Percentiles rank a stretch among this genome's conserved stretches.
Evolutionary conservation across 2,329 filamentous ascomycete species (phyloP).

Genomic region (Fusarium sp.): DNA sequence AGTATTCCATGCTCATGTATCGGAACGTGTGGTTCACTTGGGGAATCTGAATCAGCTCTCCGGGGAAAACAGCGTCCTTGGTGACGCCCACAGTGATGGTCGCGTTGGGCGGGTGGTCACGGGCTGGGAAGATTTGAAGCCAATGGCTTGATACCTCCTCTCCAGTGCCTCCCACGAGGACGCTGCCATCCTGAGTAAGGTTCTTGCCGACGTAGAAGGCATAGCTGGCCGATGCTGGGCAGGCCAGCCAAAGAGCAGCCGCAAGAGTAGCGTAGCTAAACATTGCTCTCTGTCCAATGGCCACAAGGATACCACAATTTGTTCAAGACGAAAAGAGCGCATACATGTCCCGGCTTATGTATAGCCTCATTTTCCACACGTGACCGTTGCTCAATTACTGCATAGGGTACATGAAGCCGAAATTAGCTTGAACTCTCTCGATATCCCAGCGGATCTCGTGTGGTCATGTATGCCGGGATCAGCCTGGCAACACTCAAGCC

Average conservation of each 20-base stretch:
- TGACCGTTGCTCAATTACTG: constrained; percentile 33
- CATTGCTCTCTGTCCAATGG: constrained; percentile 3
- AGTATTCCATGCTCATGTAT: constrained; percentile 41
- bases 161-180: constrained; percentile 57
- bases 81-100: constrained; percentile 48
- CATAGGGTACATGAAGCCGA: background rate
- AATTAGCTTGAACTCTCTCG: background rate
- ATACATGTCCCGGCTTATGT: constrained; percentile 2
- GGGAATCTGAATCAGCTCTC: constrained; percentile 37
- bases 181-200: constrained; percentile 53
- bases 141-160: constrained; percentile 59
- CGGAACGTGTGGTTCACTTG: constrained; percentile 39
- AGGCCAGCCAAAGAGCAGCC: constrained; percentile 23
- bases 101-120: constrained; percentile 51
- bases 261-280: constrained; percentile 12
- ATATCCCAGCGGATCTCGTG: too few species aligned
- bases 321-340: constrained; percentile 5
- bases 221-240: constrained; percentile 49
- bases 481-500: too few species aligned
- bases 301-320: background rate
- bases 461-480: too few species aligned
- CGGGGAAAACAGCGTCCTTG: constrained; percentile 30
- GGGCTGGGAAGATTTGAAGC: constrained; percentile 56
- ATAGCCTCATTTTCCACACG: constrained; percentile 22
- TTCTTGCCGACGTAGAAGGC: constrained; percentile 58